Conservation (phyloP, 805 yeast genomes). For the Candida dendrica region DNA sequence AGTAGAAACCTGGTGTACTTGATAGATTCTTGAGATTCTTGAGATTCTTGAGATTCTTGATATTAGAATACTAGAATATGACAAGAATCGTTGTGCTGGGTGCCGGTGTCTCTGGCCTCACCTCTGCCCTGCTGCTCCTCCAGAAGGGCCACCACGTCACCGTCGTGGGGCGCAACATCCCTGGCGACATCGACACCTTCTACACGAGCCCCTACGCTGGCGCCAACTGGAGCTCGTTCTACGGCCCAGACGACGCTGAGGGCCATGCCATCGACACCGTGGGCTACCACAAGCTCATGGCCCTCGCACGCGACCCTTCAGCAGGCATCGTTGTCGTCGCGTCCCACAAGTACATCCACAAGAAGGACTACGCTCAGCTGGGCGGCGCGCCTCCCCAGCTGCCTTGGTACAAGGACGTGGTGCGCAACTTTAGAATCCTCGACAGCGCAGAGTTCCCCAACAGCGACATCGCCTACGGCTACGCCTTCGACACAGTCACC, state of each 20-base stretch:
- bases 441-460: constrained; percentile 24
- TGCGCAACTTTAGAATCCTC: constrained; percentile 32
- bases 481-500: constrained; percentile 45
- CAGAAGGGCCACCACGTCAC: constrained; percentile 34
- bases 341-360: constrained; percentile 10
- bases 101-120: constrained; percentile 53
- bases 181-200: constrained; percentile 47
- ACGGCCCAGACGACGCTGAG: constrained; percentile 28
- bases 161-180: constrained; percentile 38
- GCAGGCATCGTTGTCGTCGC: constrained; percentile 36
- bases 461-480: constrained; percentile 35
- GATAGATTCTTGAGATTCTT: too few relatives aligned
- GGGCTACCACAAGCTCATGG: constrained; percentile 40
- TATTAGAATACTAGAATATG: too few relatives aligned
- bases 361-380: constrained; percentile 12
- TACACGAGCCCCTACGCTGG: constrained; percentile 69
- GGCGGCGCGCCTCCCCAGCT: constrained; percentile 7
- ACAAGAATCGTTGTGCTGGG: too few relatives aligned
- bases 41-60: too few relatives aligned
- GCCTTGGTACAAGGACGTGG: constrained; percentile 38
- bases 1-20: too few relatives aligned
- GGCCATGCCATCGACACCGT: constrained; percentile 38
- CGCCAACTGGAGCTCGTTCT: constrained; percentile 65
- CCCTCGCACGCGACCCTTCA: constrained; percentile 41
- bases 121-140: constrained; percentile 38